Evolutionary conservation across 2,329 filamentous ascomycete genomes (phyloP), one percentile per base, ranked within the genome.

Genomic region (Camptophora hylomeconis): DNA sequence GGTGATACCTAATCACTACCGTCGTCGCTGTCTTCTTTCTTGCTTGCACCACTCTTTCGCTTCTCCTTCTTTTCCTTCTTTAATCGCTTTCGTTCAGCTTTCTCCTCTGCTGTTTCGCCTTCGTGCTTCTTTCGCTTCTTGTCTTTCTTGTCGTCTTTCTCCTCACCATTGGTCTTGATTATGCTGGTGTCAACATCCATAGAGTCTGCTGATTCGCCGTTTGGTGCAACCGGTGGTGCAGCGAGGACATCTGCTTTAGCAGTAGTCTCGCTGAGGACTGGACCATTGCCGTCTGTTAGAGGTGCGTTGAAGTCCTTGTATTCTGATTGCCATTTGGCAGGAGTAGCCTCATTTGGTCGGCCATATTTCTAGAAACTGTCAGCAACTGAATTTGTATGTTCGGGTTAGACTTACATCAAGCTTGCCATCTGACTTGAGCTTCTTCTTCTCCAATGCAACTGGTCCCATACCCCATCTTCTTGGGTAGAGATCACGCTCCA

Each of bases 401-500:
- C 30, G 16, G 7, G 17, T 10, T 11, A 20, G 8, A 54, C 67
- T 53, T 52, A 72, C 67, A 67, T 98, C 89, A 36, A 98, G 78
- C 64, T 94, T 93, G 58, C 89, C 89, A 45, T 83, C 80, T 30
- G 86, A 82, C 75, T 95, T 95, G 67, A 98, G 75, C 74, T 95
- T 94, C 80, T 98, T 98, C 76, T 98, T 98, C 70, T 95, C 84
- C 26, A 79, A 63, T 27, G 89, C 89, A 36, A 87, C 77, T 30
- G 89, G 87, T 38, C 89, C 89, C 52, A 95, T 73, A 44, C 89
- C 89, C 89, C 89, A 98, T 67, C 87, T 70, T 56, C 84, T 73
- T 40, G 89, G 89, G 70, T 98, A 98, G 35, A 95, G 69, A 55
- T 95, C 89, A 48, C 89, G 81, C 69, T 98, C 89, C 89, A 98